Evolutionary conservation across 2,329 filamentous ascomycete genomes (phyloP).

Genomic region (Plectosphaerella sp.): DNA sequence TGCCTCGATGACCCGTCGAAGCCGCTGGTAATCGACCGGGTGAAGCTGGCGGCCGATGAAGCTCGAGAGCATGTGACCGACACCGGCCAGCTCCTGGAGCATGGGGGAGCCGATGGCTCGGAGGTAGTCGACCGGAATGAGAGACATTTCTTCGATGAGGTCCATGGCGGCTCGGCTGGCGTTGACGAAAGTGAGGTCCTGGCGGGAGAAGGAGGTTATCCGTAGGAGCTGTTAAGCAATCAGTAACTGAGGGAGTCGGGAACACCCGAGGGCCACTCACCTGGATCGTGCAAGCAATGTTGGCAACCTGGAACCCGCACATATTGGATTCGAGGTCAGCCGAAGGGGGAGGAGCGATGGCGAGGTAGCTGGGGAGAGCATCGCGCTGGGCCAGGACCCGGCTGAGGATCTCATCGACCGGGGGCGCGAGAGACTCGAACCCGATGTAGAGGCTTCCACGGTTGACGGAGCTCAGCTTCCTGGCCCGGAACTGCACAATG

Average conservation of each 20-base stretch:
- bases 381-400: constrained; percentile 5
- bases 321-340: constrained; percentile 18
- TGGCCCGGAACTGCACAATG: constrained; percentile 18
- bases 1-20: constrained; percentile 9
- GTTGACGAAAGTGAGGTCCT: constrained; percentile 9
- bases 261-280: not conserved
- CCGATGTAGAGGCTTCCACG: constrained; percentile 3
- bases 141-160: constrained; percentile 9
- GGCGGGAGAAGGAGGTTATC: constrained; percentile 11
- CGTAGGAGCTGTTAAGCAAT: constrained; percentile 7
- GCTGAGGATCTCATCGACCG: constrained; percentile 7
- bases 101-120: constrained; percentile 12
- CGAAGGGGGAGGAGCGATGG: constrained; percentile 3
- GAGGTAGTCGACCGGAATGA: constrained; percentile 9
- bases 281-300: constrained; percentile 27
- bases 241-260: too few species aligned
- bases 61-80: constrained; percentile 11
- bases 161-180: constrained; percentile 9
- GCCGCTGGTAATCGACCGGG: constrained; percentile 8
- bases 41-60: constrained; percentile 11
- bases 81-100: constrained; percentile 12
- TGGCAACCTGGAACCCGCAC: constrained; percentile 29
- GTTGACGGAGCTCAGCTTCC: constrained; percentile 8
- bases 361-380: constrained; percentile 6
- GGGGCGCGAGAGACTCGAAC: constrained; percentile 6